Percentiles rank a stretch among this genome's conserved stretches.
Evolutionary conservation across 2,329 filamentous ascomycete species (phyloP).

Genomic region (Teratosphaeria nubilosa): DNA sequence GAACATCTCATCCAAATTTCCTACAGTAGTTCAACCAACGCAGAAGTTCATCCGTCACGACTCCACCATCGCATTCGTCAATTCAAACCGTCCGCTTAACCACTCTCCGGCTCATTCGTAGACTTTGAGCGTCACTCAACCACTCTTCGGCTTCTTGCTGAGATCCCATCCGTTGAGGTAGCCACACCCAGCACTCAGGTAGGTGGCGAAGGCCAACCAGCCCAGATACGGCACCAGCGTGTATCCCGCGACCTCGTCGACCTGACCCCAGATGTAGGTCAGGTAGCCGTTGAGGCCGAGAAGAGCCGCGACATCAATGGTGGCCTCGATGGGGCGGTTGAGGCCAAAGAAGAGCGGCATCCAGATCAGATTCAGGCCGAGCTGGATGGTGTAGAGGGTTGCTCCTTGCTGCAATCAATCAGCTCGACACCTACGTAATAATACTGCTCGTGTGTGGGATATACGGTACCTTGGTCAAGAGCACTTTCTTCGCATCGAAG

Average conservation of each 20-base stretch:
- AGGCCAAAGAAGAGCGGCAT: conserved; percentile 88
- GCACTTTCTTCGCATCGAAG: conserved; percentile 44
- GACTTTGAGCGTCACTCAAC: conserved; percentile 1
- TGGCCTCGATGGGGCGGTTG: conserved; percentile 62
- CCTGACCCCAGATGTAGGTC: conserved; percentile 62
- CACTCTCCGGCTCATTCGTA: too few species aligned
- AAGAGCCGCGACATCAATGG: conserved; percentile 63
- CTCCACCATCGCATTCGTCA: not conserved
- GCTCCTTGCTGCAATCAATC: conserved; percentile 45
- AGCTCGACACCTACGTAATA: not conserved
- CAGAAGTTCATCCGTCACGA: too few species aligned
- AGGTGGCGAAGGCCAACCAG: conserved; percentile 83
- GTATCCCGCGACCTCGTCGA: conserved; percentile 65
- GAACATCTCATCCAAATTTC: not conserved
- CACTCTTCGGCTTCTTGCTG: conserved; percentile 5
- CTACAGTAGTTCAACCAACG: not conserved
- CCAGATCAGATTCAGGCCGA: conserved; percentile 77
- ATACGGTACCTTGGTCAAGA: conserved; percentile 43
- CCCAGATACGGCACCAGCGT: conserved; percentile 69
- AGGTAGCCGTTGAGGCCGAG: conserved; percentile 64
- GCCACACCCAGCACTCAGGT: conserved; percentile 51
- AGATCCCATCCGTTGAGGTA: conserved; percentile 34
- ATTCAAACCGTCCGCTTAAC: too few species aligned
- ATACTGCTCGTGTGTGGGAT: not conserved
- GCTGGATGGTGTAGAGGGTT: conserved; percentile 75